phyloP scores from a whole-genome alignment of 2,329 filamentous ascomycete species.

The Neophaeococcomyces mojaviensis region DNA sequence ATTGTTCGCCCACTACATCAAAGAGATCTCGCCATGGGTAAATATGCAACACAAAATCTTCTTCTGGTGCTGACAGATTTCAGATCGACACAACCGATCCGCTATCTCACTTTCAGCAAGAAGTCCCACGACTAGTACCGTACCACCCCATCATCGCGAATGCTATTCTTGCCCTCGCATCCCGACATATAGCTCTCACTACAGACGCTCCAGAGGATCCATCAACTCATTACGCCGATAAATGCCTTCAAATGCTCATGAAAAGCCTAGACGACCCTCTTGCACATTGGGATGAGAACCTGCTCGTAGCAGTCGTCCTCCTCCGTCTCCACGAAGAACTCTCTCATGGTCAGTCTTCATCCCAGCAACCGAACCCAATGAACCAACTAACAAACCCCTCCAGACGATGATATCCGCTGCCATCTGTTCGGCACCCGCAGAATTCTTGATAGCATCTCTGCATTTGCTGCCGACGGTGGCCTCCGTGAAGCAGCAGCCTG shows the following conservation, averaged over 20 bases:
- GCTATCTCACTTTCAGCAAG: conserved; percentile 36
- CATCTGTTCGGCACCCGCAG: conserved; percentile 34
- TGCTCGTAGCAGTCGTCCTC: conserved; percentile 43
- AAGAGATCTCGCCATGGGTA: conserved; percentile 30
- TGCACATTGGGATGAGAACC: conserved; percentile 39
- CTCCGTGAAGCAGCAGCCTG: conserved; percentile 36
- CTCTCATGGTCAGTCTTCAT: conserved; percentile 13
- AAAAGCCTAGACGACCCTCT: conserved; percentile 36
- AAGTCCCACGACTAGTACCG: conserved; percentile 41
- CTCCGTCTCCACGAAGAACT: conserved; percentile 44
- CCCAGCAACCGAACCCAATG: neutral
- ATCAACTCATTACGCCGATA: conserved; percentile 39
- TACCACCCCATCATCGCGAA: conserved; percentile 41
- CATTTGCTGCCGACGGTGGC: conserved; percentile 33
- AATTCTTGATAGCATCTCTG: conserved; percentile 33
- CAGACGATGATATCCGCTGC: conserved; percentile 27
- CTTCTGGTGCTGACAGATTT: conserved; percentile 4
- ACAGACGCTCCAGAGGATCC: conserved; percentile 33
- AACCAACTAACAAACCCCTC: neutral
- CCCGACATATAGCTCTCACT: conserved; percentile 38
- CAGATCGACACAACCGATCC: conserved; percentile 31
- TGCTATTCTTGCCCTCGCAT: conserved; percentile 41
- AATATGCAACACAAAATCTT: neutral
- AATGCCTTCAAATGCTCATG: conserved; percentile 42
- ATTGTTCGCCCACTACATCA: conserved; percentile 29